These are phyloP conservation scores for Scenedesmus sp. DNA, from an alignment of 163 green algal genomes.

Conservation along the genomic window DNA sequence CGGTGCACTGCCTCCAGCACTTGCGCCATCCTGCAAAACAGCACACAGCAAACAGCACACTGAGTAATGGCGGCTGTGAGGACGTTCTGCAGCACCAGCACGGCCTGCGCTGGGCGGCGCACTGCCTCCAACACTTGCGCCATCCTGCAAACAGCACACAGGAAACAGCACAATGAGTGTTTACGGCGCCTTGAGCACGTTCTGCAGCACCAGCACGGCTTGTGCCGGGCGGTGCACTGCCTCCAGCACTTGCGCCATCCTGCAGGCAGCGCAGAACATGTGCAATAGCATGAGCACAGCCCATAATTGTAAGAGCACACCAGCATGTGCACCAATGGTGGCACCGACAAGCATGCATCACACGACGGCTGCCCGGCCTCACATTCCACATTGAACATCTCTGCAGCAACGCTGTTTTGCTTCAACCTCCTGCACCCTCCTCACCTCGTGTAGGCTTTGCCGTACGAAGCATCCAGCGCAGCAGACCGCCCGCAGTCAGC, in stretches of 20 bases:
- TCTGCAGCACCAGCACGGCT: conserved; percentile 59
- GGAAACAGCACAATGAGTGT: neutral
- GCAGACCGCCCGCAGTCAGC: conserved; percentile 76
- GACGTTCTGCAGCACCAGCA: conserved; percentile 56
- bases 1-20: conserved; percentile 67
- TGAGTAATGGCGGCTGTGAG: too few species aligned
- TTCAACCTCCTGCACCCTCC: neutral
- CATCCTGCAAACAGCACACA: conserved; percentile 28
- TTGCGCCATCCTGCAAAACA: conserved; percentile 35
- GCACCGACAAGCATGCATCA: conserved; percentile 25
- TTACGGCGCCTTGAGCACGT: conserved; percentile 21
- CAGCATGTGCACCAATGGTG: too few species aligned
- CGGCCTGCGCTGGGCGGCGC: conserved; percentile 55
- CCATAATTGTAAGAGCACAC: too few species aligned
- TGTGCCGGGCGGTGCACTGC: conserved; percentile 57
- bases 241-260: conserved; percentile 56
- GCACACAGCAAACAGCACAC: too few species aligned
- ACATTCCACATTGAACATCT: neutral
- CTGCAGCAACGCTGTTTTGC: neutral
- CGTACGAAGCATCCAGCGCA: conserved; percentile 70
- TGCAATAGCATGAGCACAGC: too few species aligned
- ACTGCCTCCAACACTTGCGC: conserved; percentile 62
- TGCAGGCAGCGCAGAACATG: neutral
- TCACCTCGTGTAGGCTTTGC: conserved; percentile 67
- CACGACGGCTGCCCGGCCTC: neutral